Base-by-base conservation (phyloP, 768 basidiomycete species). In the Leccinellum rugosiceps region DNA sequence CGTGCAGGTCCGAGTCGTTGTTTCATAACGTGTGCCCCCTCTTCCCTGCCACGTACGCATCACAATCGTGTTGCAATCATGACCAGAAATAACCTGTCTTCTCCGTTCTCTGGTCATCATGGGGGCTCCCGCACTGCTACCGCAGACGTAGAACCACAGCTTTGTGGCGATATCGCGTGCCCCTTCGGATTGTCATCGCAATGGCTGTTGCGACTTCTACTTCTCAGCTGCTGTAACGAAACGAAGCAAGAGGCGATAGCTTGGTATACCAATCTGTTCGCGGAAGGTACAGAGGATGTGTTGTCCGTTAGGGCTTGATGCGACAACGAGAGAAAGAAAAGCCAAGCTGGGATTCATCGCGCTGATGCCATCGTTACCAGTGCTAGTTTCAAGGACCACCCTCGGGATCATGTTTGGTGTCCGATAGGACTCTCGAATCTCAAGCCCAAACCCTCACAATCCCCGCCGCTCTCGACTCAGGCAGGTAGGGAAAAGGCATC, bases 311-410 rank as follows among this genome's bases (percentile, higher is more conserved):
- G 26, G 17, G 8, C 13, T 41, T 34, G 23, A 41, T 31, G 43
- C 26, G 34, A 46, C n/a, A 31, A 6, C n/a, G 3, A n/a, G 11
- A 15, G 38, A 19, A 34, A 11, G 48, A 30, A 30, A 23, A 6
- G 11, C n/a, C 14, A 28, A 38, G 15, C 38, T n/a, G 32, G 50
- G 52, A 51, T 31, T 31, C 50, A 45, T 41, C 28, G 19, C 23
- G 26, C 34, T 61, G 60, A 57, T 43, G 25, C 50, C 51, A 48
- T 52, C 32, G 34, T 32, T 28, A 41, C 23, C 48, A 21, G 50
- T 53, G 32, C 41, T 31, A 21, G 21, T 38, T 50, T 43, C 41
- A 17, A 13, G 23, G 35, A 26, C 30, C 30, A 30, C 46, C 53
- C 25, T 46, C 52, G 50, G 48, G 11, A 25, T 50, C 56, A 53